These are phyloP conservation scores for Teunomyces aglyptinius DNA, from an alignment of 805 yeast genomes.

Conservation along the genomic window DNA sequence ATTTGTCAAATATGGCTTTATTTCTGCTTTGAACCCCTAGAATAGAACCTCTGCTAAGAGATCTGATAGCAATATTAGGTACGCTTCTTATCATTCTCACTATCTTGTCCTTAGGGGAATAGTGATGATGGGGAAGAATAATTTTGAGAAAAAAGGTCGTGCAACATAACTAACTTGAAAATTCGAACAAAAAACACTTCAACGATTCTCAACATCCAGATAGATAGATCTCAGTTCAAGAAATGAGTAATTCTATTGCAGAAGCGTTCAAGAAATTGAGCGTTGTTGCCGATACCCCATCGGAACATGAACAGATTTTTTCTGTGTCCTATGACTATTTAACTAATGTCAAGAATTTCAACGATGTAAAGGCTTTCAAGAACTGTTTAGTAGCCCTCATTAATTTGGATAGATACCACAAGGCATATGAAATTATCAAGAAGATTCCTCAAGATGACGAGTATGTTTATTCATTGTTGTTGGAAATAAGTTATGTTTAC, in stretches of 20 bases:
- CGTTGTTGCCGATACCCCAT: slow-evolving; percentile 25
- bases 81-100: slow-evolving; percentile 1
- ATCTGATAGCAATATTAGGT: background rate
- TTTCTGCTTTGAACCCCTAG: slow-evolving; percentile 10
- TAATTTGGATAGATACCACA: slow-evolving; percentile 53
- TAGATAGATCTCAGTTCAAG: background rate
- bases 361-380: slow-evolving; percentile 35
- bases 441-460: slow-evolving; percentile 35
- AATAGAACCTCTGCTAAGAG: slow-evolving; percentile 1
- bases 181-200: slow-evolving; percentile 3
- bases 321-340: slow-evolving; percentile 42
- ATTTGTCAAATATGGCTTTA: slow-evolving; percentile 16
- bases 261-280: slow-evolving; percentile 42
- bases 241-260: slow-evolving; percentile 38
- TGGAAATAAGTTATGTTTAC: slow-evolving; percentile 58
- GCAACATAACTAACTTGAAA: background rate
- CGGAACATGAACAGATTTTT: slow-evolving; percentile 37
- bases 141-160: background rate
- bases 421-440: slow-evolving; percentile 45
- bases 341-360: slow-evolving; percentile 34
- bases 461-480: slow-evolving; percentile 20
- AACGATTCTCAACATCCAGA: background rate
- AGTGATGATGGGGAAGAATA: background rate
- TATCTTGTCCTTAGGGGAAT: background rate
- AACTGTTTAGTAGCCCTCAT: slow-evolving; percentile 57